Evolutionary conservation across 2,329 filamentous ascomycete genomes (phyloP), one percentile per base, ranked within the genome.

Genomic region (Colletotrichum sp.): DNA sequence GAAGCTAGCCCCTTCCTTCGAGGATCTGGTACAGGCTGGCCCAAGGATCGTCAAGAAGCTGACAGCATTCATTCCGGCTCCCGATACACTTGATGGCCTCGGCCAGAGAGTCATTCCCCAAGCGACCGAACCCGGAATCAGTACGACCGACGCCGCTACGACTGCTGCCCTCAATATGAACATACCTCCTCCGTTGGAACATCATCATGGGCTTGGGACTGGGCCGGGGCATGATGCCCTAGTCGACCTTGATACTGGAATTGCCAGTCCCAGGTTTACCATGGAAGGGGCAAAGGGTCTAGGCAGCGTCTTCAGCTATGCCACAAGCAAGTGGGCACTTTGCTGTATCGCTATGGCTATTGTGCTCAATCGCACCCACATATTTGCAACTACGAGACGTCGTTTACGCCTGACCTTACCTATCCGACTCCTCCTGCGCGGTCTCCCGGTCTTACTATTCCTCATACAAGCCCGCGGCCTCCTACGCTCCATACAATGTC

Each of bases 291-390:
- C 88, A 3, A 91, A 93, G 80, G 95, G 94, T 57, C 87, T 98
- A 57, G 94, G 95, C 58, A 95, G 94, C 75, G 91, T 98, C 72
- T 96, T 98, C 83, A 94, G 92, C 78, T 99, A 98, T 83, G 88
- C 95, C 57, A 97, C 94, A 2, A 97, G 95, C 83, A 94, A 94
- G 83, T 98, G 97, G 97, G 96, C 96, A 1, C 86, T 98, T 72
- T 92, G 93, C 66, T 98, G 95, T 78, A 92, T 98, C 78, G 91
- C 93, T 47, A 94, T 96, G 88, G 95, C 95, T 27, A 90, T 98
- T 72, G 86, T 98, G 72, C 87, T 98, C 29, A 98, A 98, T 81
- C 92, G 97, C 71, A 97, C 97, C 8, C 93, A 96, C 72, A 97
- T 98, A 78, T 98, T 98, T 83, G 96, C 95, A 55, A 96, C 96